Conservation (phyloP, 208 protist genomes). For the Naegleria gruberi region DNA sequence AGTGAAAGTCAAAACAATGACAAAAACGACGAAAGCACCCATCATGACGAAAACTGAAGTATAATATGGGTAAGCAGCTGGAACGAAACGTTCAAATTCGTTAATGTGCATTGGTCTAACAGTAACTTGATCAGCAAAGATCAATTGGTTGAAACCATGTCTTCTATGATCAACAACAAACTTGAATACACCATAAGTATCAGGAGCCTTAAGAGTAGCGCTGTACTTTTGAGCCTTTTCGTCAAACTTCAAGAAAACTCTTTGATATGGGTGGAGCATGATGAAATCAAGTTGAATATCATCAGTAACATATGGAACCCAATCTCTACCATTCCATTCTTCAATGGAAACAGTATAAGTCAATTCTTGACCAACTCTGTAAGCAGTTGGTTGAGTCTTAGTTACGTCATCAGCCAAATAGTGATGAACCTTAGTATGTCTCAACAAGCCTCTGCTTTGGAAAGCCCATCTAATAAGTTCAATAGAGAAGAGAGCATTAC, state of each 20-base stretch:
- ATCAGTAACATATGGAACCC: slow-evolving; percentile 52
- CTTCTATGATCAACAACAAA: slow-evolving; percentile 54
- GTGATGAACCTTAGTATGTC: not conserved
- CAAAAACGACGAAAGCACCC: slow-evolving; percentile 52
- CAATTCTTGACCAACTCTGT: not conserved
- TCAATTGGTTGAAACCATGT: slow-evolving; percentile 45
- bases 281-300: slow-evolving; percentile 55
- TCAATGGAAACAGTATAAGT: slow-evolving; percentile 39
- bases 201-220: slow-evolving; percentile 46
- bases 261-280: slow-evolving; percentile 60
- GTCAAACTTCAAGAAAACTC: slow-evolving; percentile 40
- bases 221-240: slow-evolving; percentile 36
- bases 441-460: not conserved
- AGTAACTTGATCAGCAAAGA: slow-evolving; percentile 33
- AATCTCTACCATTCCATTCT: slow-evolving; percentile 43
- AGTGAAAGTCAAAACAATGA: slow-evolving; percentile 50
- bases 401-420: not conserved
- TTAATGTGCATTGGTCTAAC: slow-evolving; percentile 61
- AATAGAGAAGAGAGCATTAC: not conserved
- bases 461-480: not conserved
- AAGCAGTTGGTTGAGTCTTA: not conserved
- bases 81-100: slow-evolving; percentile 66
- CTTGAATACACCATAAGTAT: slow-evolving; percentile 68
- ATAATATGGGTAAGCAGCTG: slow-evolving; percentile 67
- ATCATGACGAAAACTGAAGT: slow-evolving; percentile 59